Evolutionary conservation across 306 rosid species (phyloP).

Genomic region (Lupinus albus): DNA sequence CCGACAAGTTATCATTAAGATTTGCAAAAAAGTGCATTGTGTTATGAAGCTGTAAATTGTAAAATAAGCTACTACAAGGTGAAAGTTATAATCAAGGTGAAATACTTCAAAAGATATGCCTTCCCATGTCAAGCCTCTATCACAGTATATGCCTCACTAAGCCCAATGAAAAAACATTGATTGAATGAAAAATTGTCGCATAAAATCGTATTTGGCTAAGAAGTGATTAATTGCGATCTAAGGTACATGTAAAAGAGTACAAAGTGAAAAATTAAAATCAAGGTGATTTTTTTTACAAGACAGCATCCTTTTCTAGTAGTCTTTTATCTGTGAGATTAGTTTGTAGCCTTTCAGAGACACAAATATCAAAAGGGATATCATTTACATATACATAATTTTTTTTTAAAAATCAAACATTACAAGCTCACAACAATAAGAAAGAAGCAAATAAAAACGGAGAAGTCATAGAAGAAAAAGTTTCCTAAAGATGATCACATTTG

Average conservation of each 20-base stretch:
- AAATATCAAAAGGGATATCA: slow-evolving; percentile 35
- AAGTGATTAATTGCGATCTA: slow-evolving; percentile 22
- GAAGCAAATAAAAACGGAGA: slow-evolving; percentile 22
- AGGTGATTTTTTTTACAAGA: slow-evolving; percentile 16
- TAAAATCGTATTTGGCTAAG: slow-evolving; percentile 13
- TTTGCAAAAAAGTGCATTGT: slow-evolving; percentile 15
- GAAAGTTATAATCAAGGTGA: slow-evolving; percentile 1
- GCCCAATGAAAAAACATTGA: slow-evolving; percentile 6
- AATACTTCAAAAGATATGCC: slow-evolving; percentile 15
- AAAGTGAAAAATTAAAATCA: slow-evolving; percentile 20
- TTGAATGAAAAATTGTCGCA: background rate
- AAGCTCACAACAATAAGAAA: slow-evolving; percentile 7
- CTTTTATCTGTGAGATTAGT: background rate
- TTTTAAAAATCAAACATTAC: slow-evolving; percentile 28
- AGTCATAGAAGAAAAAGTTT: slow-evolving; percentile 18
- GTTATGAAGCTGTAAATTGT: slow-evolving; percentile 7
- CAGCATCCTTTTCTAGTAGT: slow-evolving; percentile 27
- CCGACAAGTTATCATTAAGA: background rate
- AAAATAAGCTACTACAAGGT: slow-evolving; percentile 21
- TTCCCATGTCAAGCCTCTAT: slow-evolving; percentile 26
- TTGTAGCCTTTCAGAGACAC: slow-evolving; percentile 8
- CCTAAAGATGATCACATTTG: slow-evolving; percentile 22
- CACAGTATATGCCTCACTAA: slow-evolving; percentile 5
- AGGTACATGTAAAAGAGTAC: slow-evolving; percentile 15
- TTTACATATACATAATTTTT: slow-evolving; percentile 19